Percentiles rank a stretch among this genome's conserved stretches.
These are phyloP conservation scores for Mrakia frigida DNA, from an alignment of 768 basidiomycete genomes.

Conservation along the genomic window DNA sequence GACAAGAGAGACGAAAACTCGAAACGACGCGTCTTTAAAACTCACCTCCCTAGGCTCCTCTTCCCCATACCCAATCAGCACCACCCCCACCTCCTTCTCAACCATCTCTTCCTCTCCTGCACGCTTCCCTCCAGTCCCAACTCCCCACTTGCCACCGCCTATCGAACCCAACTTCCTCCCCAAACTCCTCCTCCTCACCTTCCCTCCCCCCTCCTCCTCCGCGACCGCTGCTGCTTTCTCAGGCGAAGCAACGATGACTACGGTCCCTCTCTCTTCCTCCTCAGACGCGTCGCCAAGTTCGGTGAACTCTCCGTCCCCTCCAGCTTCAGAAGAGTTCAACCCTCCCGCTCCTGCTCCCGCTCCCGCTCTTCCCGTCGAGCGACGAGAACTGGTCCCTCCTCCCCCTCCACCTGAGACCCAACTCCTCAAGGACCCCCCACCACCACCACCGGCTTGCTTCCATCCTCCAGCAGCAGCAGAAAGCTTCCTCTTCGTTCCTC, in stretches of 20 bases:
- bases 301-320: background rate
- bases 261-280: background rate
- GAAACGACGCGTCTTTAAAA: too few species aligned
- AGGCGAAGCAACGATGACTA: background rate
- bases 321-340: background rate
- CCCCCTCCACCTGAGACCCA: slow-evolving; percentile 2
- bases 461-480: background rate
- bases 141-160: background rate
- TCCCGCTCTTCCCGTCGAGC: background rate
- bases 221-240: background rate
- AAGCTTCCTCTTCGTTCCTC: background rate
- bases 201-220: too few species aligned
- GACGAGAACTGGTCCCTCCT: background rate
- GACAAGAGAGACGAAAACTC: too few species aligned
- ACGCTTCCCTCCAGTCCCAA: background rate
- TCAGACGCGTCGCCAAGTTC: background rate
- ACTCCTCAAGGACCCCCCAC: background rate
- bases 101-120: background rate
- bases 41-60: background rate
- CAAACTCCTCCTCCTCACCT: background rate
- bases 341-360: background rate
- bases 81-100: slow-evolving; percentile 4
- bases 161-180: background rate
- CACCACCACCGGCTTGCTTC: background rate
- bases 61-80: background rate